Evolutionary conservation across 768 basidiomycete genomes (phyloP), one percentile per base, ranked within the genome.

Genomic region (Daedaleopsis sinensis): DNA sequence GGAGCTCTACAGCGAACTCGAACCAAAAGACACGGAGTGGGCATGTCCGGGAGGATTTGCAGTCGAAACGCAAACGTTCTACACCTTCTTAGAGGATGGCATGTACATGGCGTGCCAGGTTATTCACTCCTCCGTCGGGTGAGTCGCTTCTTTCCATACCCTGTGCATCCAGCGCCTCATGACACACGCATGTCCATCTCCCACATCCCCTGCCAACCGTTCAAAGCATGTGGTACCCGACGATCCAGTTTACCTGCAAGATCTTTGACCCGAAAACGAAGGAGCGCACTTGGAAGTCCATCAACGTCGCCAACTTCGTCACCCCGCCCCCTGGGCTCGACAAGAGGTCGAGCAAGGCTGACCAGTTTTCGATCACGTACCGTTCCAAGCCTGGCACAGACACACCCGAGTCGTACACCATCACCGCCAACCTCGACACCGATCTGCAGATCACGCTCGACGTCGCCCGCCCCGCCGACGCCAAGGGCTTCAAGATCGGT

Each of bases 181-280:
- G 23, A 13, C 36, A 38, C n/a, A 32, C 19, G 56, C 52, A 23
- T 37, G 23, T 32, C 49, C 6, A 32, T 38, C 54, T 52, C 44
- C 47, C 12, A 23, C 7, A 47, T 16, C 7, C 18, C 21, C 27
- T n/a, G 11, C 35, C 24, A 10, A 38, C 50, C 44, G 15, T 62
- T 58, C 42, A 11, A 69, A 96, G 95, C 23, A 73, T 98, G 62
- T 95, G 96, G 87, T 96, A 91, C 71, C 95, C 97, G 4, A 93
- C 90, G 35, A 88, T 96, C 68, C 96, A 99, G 75, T 93, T 98
- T 74, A 91, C 88, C 5, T 95, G 88, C 86, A 96, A 95, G 76
- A 76, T 91, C 53, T 89, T 84, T 78, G 84, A 97, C 70, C 88
- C 94, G 6, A 81, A 83, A 63, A 93, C 88, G 19, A 84, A 86